Evolutionary conservation across 805 yeast species (phyloP).

Genomic region (Sugiyamaella lignohabitans): DNA sequence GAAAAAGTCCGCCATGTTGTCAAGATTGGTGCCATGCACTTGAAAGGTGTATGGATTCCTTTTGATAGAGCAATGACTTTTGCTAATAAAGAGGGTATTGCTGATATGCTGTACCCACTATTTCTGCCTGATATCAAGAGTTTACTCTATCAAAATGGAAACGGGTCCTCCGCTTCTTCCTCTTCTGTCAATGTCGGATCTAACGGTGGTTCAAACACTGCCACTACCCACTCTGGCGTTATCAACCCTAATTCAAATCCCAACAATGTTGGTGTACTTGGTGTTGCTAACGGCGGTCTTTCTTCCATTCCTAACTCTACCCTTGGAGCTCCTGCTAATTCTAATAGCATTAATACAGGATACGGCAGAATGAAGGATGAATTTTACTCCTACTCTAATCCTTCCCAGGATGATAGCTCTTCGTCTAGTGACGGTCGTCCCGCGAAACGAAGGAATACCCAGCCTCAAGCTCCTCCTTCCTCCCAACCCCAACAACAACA

Average conservation of each 20-base stretch:
- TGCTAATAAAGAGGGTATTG: slow-evolving; percentile 75
- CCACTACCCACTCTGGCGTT: too few species aligned
- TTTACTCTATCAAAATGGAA: slow-evolving; percentile 27
- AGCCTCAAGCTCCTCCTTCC: not conserved
- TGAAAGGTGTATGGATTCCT: slow-evolving; percentile 89
- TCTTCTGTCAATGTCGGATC: too few species aligned
- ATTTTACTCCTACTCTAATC: not conserved
- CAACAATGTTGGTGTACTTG: too few species aligned
- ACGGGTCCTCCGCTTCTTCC: not conserved
- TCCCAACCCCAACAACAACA: not conserved
- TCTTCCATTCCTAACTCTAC: too few species aligned
- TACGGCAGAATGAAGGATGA: not conserved
- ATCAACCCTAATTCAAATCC: not conserved
- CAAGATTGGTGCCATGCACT: slow-evolving; percentile 79
- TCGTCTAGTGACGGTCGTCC: too few species aligned
- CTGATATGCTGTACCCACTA: slow-evolving; percentile 57
- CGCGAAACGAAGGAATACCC: too few species aligned
- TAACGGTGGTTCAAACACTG: too few species aligned
- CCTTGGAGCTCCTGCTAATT: not conserved
- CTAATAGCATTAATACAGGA: too few species aligned
- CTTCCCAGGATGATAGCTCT: not conserved
- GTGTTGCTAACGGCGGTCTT: too few species aligned
- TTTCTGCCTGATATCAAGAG: slow-evolving; percentile 67
- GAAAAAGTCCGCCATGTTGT: slow-evolving; percentile 75
- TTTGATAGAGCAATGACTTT: slow-evolving; percentile 74